Evolutionary conservation across 1,284 basidiomycete species (phyloP).

Genomic region (Vanrija humicola): DNA sequence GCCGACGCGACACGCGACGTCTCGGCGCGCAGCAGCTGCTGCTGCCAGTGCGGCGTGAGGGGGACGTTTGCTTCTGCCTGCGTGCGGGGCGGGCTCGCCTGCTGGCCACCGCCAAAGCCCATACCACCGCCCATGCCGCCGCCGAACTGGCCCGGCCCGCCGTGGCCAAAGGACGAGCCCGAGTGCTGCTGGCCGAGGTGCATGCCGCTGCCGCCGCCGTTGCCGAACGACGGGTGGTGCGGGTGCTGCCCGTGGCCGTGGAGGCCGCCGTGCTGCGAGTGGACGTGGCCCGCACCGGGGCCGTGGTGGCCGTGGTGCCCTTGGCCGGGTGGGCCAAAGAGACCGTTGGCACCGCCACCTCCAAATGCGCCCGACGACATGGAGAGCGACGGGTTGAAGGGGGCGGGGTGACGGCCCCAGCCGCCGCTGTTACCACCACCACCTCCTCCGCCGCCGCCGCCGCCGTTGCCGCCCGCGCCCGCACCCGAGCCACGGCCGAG

Average conservation of each 20-base stretch:
- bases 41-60: conserved; percentile 47
- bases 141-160: conserved; percentile 19
- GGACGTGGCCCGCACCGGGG: conserved; percentile 12
- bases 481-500: conserved; percentile 14
- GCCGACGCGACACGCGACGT: conserved; percentile 53
- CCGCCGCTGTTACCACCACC: conserved; percentile 13
- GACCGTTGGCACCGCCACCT: conserved; percentile 14
- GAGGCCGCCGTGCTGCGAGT: conserved; percentile 16
- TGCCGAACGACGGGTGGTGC: conserved; percentile 32
- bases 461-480: conserved; percentile 6
- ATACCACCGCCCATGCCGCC: conserved; percentile 25
- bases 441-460: not conserved
- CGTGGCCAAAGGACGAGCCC: conserved; percentile 17
- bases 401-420: conserved; percentile 21
- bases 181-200: conserved; percentile 29
- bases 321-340: conserved; percentile 14
- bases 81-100: conserved; percentile 37
- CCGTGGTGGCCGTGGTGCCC: conserved; percentile 13
- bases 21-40: conserved; percentile 46
- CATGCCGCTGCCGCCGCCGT: conserved; percentile 19
- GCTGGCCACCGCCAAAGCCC: conserved; percentile 20
- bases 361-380: conserved; percentile 17
- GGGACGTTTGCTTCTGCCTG: conserved; percentile 31
- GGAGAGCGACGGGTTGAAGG: conserved; percentile 18
- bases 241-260: conserved; percentile 23